phyloP scores from a whole-genome alignment of 2,329 filamentous ascomycete genomes.

The Torrubiellomyces zombiae region DNA sequence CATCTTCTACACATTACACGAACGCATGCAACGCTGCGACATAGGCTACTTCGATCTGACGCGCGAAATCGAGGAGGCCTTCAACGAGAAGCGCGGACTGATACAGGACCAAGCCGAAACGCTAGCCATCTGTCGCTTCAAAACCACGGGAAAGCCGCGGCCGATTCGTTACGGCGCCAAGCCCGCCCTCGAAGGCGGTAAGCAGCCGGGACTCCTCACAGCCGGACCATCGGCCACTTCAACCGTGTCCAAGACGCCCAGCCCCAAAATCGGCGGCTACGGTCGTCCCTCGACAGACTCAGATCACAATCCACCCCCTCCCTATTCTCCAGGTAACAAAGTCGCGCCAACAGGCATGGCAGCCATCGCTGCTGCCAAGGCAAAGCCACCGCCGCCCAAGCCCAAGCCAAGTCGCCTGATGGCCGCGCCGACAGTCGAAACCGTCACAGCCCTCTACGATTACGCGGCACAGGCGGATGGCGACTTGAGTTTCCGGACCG shows the following conservation, averaged over 20 bases:
- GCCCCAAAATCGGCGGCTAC: constrained; percentile 17
- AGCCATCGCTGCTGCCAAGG: constrained; percentile 34
- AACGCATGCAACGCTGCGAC: constrained; percentile 93
- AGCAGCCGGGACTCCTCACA: constrained; percentile 33
- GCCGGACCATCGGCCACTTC: constrained; percentile 18
- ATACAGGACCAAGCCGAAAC: constrained; percentile 73
- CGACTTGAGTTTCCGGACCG: constrained; percentile 76
- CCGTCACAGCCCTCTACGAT: constrained; percentile 82
- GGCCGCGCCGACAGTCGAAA: constrained; percentile 50
- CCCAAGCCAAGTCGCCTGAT: constrained; percentile 67
- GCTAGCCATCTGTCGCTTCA: constrained; percentile 77
- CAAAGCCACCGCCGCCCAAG: constrained; percentile 56
- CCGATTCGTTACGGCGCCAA: constrained; percentile 43
- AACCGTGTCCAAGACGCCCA: constrained; percentile 5
- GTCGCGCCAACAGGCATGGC: constrained; percentile 19
- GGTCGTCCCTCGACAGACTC: constrained; percentile 21
- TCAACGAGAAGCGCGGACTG: constrained; percentile 74
- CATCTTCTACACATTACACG: constrained; percentile 95
- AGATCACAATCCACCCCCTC: constrained; percentile 47
- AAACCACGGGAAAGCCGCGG: constrained; percentile 58
- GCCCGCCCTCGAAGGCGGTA: constrained; percentile 30
- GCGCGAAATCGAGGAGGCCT: constrained; percentile 80
- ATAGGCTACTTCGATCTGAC: constrained; percentile 96
- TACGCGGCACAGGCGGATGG: constrained; percentile 92
- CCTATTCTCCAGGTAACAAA: constrained; percentile 41